phyloP scores from a whole-genome alignment of 768 basidiomycete species.

The Tylopilus rubrobrunneus region DNA sequence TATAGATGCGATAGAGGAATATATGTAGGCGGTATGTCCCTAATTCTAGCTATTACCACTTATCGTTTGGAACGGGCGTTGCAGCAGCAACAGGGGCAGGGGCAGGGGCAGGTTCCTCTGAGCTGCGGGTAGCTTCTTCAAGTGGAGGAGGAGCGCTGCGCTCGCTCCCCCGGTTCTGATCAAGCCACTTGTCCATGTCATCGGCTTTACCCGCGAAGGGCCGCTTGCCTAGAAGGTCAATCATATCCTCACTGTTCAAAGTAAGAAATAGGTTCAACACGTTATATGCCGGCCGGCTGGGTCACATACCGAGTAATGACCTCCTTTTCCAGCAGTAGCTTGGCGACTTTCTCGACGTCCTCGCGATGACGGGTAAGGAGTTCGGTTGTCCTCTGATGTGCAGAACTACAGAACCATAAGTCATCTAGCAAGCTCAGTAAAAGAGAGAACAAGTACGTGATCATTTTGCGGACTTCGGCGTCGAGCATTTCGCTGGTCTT shows the following conservation, averaged over 20 bases:
- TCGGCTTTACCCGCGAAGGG: conserved; percentile 76
- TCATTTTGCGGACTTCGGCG: conserved; percentile 91
- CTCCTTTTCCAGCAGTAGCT: conserved; percentile 89
- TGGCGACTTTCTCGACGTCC: conserved; percentile 92
- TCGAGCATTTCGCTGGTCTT: conserved; percentile 95
- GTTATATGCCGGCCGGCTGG: neutral
- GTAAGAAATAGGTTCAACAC: neutral
- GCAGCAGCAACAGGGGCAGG: conserved; percentile 50
- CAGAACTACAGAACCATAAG: conserved; percentile 42
- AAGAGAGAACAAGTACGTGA: conserved; percentile 48
- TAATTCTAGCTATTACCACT: conserved; percentile 11
- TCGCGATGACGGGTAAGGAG: conserved; percentile 77
- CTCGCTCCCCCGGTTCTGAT: conserved; percentile 61
- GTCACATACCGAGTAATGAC: conserved; percentile 79
- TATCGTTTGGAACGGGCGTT: conserved; percentile 33
- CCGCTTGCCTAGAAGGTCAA: conserved; percentile 73
- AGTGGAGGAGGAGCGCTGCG: conserved; percentile 64
- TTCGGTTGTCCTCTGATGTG: conserved; percentile 79
- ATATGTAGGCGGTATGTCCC: conserved; percentile 5
- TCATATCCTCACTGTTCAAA: conserved; percentile 76
- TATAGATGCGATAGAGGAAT: conserved; percentile 25
- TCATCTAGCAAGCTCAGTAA: neutral
- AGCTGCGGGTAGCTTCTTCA: conserved; percentile 42
- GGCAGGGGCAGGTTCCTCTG: conserved; percentile 32
- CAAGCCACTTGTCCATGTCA: conserved; percentile 98